Evolutionary conservation across 2,329 filamentous ascomycete species (phyloP).

Genomic region (Conoideocrella luteorostrata): DNA sequence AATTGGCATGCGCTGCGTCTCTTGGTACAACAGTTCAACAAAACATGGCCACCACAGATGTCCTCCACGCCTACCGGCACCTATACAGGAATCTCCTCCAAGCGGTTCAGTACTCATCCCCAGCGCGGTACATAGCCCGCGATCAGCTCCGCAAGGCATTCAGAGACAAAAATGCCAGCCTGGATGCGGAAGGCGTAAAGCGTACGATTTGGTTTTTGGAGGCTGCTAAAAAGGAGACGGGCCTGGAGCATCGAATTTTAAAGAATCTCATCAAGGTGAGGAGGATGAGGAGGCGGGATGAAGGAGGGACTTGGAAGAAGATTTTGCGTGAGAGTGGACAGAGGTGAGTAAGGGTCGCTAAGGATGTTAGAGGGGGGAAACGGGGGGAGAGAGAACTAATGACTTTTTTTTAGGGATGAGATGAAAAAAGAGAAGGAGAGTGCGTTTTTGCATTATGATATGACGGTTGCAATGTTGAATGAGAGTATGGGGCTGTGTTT

Average conservation of each 20-base stretch:
- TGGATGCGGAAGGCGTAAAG: conserved; percentile 46
- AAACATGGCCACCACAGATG: conserved; percentile 26
- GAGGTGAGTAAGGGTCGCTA: conserved; percentile 20
- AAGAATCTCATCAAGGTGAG: conserved; percentile 54
- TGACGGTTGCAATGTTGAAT: conserved; percentile 67
- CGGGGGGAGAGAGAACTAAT: neutral
- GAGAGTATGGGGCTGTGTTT: conserved; percentile 63
- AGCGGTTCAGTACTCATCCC: conserved; percentile 65
- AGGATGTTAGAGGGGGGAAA: no score
- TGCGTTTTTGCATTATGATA: conserved; percentile 57
- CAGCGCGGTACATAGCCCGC: conserved; percentile 56
- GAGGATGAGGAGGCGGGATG: conserved; percentile 10
- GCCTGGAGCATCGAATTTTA: conserved; percentile 65
- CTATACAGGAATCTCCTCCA: conserved; percentile 61
- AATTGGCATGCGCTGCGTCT: no score
- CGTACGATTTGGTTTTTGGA: conserved; percentile 66
- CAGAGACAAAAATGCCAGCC: conserved; percentile 36
- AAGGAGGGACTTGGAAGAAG: conserved; percentile 14
- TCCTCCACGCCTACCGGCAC: conserved; percentile 62
- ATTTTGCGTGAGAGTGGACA: conserved; percentile 15
- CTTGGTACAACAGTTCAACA: no score
- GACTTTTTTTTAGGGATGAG: conserved; percentile 9
- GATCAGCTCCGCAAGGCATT: conserved; percentile 56
- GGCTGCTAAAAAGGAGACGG: conserved; percentile 55
- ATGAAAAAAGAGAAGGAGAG: conserved; percentile 16